Base-by-base conservation (phyloP, 805 yeast genomes). In the Yarrowia sp. region DNA sequence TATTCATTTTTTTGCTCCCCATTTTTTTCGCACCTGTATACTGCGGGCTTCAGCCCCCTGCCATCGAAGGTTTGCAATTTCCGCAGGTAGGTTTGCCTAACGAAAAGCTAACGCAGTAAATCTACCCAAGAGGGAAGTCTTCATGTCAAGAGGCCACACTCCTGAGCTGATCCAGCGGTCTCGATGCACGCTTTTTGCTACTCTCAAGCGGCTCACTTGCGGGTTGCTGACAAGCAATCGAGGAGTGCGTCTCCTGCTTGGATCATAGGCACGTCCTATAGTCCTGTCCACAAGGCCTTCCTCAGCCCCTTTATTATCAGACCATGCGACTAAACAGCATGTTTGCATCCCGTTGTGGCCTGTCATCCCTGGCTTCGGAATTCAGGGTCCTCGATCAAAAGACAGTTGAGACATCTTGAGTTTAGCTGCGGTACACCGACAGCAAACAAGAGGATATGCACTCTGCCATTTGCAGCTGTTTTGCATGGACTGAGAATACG, bases 61-160 rank as follows among this genome's bases (percentile, higher is more conserved):
- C 38, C 27, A 32, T 31, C 9, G 27, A 47, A 47, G 55, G 55
- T 47, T 47, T 21, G 55, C 55, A 31, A 47, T 47, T 31, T 47
- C 55, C 38, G 55, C 55, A 47, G 36, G 38, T 21, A 47, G 29
- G 55, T 47, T 47, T n/a, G 55, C 8, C 36, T 31, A 47, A 47
- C 35, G 35, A 27, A 44, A 44, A 44, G 35, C 35, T 29, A 44
- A 44, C 49, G 49, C 49, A 44, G 4, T 25, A 18, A 6, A 16
- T n/a, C 49, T 44, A 27, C 49, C 49, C 49, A 44, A 25, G 32
- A 25, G n/a, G 49, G 49, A 44, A 44, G 24, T 44, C n/a, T 18
- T 21, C 32, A 12, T n/a, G 29, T 22, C n/a, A n/a, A 19, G 29
- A 22, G 46, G n/a, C n/a, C 25, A 12, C 16, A 14, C n/a, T 3